Conservation (phyloP, 805 yeast species). For the Ogataea ganodermae region DNA sequence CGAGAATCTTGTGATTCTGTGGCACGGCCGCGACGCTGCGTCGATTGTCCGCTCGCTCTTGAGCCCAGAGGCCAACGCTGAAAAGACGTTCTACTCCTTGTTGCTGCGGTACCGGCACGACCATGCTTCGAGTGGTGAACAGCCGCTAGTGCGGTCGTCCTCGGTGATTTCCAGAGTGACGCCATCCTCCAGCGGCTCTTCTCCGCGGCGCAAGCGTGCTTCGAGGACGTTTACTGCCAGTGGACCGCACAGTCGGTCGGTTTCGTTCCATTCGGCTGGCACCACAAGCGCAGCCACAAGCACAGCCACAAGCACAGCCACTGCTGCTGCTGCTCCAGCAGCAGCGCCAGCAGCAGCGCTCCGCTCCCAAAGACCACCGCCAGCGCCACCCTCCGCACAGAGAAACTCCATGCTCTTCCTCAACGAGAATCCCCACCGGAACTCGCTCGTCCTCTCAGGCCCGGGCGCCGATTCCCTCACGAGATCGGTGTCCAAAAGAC, state of each 20-base stretch:
- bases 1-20: conserved; percentile 55
- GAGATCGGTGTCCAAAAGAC: conserved; percentile 19
- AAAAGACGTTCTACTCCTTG: conserved; percentile 41
- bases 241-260: conserved; percentile 48
- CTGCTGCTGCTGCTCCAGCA: not conserved
- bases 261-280: conserved; percentile 40
- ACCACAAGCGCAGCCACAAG: not conserved
- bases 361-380: not conserved
- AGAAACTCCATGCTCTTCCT: conserved; percentile 40
- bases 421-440: conserved; percentile 21
- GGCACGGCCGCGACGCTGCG: conserved; percentile 54
- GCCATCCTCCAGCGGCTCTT: conserved; percentile 26
- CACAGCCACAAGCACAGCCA: not conserved
- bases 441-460: conserved; percentile 23
- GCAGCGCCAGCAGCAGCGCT: not conserved
- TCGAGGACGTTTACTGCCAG: conserved; percentile 43
- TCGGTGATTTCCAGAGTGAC: conserved; percentile 35
- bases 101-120: conserved; percentile 40
- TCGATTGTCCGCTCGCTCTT: conserved; percentile 34
- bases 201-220: conserved; percentile 42
- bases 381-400: conserved; percentile 25
- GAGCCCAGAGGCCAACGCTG: conserved; percentile 34
- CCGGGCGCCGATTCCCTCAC: conserved; percentile 11
- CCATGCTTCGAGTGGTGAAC: conserved; percentile 27
- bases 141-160: conserved; percentile 31